Percentiles rank a stretch among this genome's conserved stretches.
These are phyloP conservation scores for Malus domestica DNA, from an alignment of 306 rosid genomes.

Conservation along the genomic window ASM211411v1 NC_041799.1:36885001-36885500, in stretches of 20 bases:
- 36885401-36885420: not conserved
- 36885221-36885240: slow-evolving; percentile 35
- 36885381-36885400: not conserved
- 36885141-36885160: too few species aligned
- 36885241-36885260: slow-evolving; percentile 5
- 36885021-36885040: not conserved
- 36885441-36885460: too few species aligned
- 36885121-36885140: not conserved
- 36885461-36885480: too few species aligned
- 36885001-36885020: fast-evolving
- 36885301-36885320: not conserved
- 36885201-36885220: slow-evolving; percentile 12
- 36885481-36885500: too few species aligned
- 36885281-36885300: slow-evolving; percentile 30
- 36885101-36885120: not conserved
- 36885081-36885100: not conserved
- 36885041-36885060: slow-evolving; percentile 23
- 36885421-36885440: not conserved
- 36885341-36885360: not conserved
- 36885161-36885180: slow-evolving; percentile 2
- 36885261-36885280: slow-evolving; percentile 23
- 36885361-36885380: not conserved
- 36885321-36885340: not conserved
- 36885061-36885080: slow-evolving; percentile 3
- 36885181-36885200: slow-evolving; percentile 22